phyloP scores from a whole-genome alignment of 441 rosid genomes.

The Brassica balearica region DNA sequence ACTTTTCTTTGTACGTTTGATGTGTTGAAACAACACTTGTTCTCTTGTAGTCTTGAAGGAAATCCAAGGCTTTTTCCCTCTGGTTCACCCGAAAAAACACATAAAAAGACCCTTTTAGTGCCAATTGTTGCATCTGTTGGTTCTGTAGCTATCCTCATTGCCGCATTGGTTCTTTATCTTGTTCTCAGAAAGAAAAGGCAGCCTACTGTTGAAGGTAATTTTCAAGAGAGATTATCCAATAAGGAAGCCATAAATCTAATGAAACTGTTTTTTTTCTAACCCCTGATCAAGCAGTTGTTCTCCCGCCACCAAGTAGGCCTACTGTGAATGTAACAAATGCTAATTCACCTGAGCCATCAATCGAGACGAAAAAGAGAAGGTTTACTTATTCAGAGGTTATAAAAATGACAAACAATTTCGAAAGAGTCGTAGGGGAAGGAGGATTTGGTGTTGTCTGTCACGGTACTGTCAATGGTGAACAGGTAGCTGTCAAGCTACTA shows the following conservation, averaged over 20 bases:
- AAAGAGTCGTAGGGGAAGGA: conserved; percentile 37
- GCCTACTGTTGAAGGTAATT: neutral
- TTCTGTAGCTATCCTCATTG: conserved; percentile 3
- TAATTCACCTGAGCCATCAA: conserved; percentile 29
- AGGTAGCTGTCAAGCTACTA: conserved; percentile 38
- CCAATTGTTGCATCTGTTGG: conserved; percentile 9
- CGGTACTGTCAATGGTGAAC: conserved; percentile 36
- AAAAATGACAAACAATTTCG: conserved; percentile 37
- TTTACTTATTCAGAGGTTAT: conserved; percentile 40
- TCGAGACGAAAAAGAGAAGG: conserved; percentile 28
- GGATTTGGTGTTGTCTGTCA: conserved; percentile 37
- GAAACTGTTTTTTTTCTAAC: neutral
- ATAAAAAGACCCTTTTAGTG: neutral
- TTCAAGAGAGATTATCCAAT: neutral
- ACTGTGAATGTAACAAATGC: neutral
- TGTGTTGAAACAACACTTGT: neutral
- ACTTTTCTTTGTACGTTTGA: neutral
- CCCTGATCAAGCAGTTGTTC: conserved; percentile 10
- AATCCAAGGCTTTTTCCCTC: neutral
- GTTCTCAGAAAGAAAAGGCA: conserved; percentile 15
- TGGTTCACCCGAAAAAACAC: neutral
- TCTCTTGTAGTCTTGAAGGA: conserved; percentile 4
- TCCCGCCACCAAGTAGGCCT: neutral
- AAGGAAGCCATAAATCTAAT: neutral
- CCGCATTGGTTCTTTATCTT: conserved; percentile 6